Evolutionary conservation across 2,329 filamentous ascomycete genomes (phyloP).

Genomic region (Fusarium equiseti): DNA sequence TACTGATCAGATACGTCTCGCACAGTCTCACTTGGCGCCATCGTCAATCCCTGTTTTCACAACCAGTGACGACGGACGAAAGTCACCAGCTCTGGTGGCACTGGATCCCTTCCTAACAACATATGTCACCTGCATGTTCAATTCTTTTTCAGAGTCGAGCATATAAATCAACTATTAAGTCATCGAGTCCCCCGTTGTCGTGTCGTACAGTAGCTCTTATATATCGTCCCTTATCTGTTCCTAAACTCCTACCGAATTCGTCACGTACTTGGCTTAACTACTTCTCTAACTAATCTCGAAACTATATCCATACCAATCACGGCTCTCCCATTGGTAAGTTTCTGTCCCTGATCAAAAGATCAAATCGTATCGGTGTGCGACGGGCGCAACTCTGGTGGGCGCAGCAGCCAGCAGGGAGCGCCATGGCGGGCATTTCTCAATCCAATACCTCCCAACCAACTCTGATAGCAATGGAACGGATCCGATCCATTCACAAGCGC

Average conservation of each 20-base stretch:
- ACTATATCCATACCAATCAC: constrained; percentile 39
- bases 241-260: constrained; percentile 5
- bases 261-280: not conserved
- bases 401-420: constrained; percentile 31
- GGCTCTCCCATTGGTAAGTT: constrained; percentile 46
- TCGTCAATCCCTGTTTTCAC: constrained; percentile 47
- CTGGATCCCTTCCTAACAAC: constrained; percentile 4
- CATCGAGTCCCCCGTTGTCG: not conserved
- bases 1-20: constrained; percentile 35
- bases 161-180: constrained; percentile 32
- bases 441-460: constrained; percentile 27
- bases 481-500: constrained; percentile 20
- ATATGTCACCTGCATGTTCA: constrained; percentile 43
- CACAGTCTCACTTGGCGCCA: constrained; percentile 45
- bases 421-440: constrained; percentile 29
- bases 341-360: constrained; percentile 32
- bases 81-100: constrained; percentile 44
- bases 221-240: constrained; percentile 11
- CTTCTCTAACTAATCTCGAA: constrained; percentile 14
- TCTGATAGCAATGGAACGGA: constrained; percentile 38
- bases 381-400: constrained; percentile 44
- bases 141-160: constrained; percentile 10
- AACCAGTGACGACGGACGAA: constrained; percentile 43
- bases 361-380: constrained; percentile 40
- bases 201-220: constrained; percentile 6